These are phyloP conservation scores for Cocos nucifera DNA, from an alignment of 176 grass and related monocot genomes.

Conservation along the genomic window DNA sequence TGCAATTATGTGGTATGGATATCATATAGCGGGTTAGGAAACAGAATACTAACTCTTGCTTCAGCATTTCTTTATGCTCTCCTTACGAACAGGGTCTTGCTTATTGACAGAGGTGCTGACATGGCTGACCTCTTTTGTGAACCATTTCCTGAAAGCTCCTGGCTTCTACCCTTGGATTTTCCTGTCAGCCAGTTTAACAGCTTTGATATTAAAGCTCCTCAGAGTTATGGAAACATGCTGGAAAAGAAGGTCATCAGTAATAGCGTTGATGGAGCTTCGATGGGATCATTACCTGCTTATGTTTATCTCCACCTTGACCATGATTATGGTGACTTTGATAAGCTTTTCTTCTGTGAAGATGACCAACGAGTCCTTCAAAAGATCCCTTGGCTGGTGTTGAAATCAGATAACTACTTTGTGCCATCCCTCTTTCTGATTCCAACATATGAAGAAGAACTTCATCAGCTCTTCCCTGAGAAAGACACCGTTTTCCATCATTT, in stretches of 20 bases:
- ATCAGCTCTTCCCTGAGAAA: conserved; percentile 41
- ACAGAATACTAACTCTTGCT: conserved; percentile 53
- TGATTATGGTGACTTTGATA: conserved; percentile 38
- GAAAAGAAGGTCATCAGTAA: conserved; percentile 18
- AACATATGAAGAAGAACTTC: conserved; percentile 41
- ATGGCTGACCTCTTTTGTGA: conserved; percentile 64
- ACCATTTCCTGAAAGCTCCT: conserved; percentile 61
- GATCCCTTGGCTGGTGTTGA: conserved; percentile 43
- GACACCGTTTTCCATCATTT: conserved; percentile 53
- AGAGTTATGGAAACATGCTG: conserved; percentile 63
- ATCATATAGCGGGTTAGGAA: conserved; percentile 53
- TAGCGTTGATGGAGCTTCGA: too few species aligned
- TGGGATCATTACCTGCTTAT: conserved; percentile 31
- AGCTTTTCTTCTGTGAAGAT: conserved; percentile 62
- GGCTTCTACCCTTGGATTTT: conserved; percentile 63
- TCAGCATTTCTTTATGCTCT: conserved; percentile 62
- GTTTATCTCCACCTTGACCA: conserved; percentile 45
- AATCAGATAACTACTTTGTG: conserved; percentile 58
- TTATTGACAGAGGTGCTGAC: conserved; percentile 52
- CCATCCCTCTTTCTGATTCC: conserved; percentile 58
- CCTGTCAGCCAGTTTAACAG: conserved; percentile 37
- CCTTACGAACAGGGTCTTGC: conserved; percentile 53
- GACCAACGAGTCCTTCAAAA: conserved; percentile 41
- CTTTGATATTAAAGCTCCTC: conserved; percentile 21
- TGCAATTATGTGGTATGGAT: conserved; percentile 58